These are phyloP conservation scores for cucumber (Cucumis sativus) DNA, from an alignment of 306 rosid species.

Conservation along the genomic window DNA sequence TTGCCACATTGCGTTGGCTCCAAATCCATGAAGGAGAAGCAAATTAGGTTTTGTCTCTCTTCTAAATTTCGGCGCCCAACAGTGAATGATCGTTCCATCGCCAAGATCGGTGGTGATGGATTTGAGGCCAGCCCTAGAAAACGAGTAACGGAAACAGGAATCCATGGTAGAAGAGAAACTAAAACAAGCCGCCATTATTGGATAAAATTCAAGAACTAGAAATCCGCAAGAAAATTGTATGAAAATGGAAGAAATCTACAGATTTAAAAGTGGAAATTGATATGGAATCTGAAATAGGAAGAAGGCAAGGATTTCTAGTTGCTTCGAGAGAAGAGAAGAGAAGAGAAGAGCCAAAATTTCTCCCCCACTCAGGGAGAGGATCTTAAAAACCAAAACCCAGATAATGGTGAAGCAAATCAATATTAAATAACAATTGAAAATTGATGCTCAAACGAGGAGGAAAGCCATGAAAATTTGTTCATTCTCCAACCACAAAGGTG, in stretches of 20 bases:
- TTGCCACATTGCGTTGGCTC: conserved; percentile 85
- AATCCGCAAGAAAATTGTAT: neutral
- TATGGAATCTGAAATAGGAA: neutral
- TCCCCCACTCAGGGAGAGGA: neutral
- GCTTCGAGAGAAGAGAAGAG: neutral
- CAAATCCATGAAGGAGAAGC: conserved; percentile 62
- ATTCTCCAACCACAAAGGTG: neutral
- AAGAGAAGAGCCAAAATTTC: neutral
- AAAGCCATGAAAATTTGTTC: neutral
- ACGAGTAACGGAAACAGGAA: conserved; percentile 39
- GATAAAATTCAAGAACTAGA: neutral
- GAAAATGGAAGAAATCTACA: neutral
- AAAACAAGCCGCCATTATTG: conserved; percentile 18
- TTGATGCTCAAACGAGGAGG: neutral
- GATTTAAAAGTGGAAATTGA: neutral
- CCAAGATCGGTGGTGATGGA: conserved; percentile 34
- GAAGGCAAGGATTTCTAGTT: neutral
- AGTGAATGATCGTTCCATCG: conserved; percentile 56
- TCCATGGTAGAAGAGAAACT: conserved; percentile 54
- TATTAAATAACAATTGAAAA: neutral
- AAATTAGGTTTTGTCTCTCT: conserved; percentile 30
- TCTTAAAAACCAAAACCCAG: neutral
- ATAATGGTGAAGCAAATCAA: neutral
- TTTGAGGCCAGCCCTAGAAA: conserved; percentile 45
- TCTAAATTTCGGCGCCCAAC: conserved; percentile 49